A percentile compares a stretch with the other conserved stretches of the same genome.
Conservation (phyloP, 2,329 filamentous ascomycete species). For the Drechslerella stenobrocha region DNA sequence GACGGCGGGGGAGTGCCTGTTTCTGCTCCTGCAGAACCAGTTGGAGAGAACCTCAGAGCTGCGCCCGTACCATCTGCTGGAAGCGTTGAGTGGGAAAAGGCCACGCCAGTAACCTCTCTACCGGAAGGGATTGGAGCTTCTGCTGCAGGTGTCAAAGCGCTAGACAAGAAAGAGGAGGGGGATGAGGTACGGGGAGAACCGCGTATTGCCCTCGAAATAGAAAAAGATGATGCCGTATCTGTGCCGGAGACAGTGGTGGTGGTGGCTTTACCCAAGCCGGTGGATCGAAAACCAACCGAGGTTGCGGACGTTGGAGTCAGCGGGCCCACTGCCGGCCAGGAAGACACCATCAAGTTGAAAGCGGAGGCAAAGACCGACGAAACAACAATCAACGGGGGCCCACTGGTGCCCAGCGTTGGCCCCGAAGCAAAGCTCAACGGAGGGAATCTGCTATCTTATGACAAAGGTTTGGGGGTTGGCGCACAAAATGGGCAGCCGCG, state of each 20-base stretch:
- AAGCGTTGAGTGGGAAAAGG: conserved; percentile 2
- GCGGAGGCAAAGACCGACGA: neutral
- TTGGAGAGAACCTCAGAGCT: neutral
- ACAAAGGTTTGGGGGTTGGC: neutral
- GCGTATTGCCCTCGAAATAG: neutral
- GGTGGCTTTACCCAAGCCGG: too few relatives aligned
- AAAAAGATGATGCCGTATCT: conserved; percentile 8
- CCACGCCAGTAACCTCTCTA: neutral
- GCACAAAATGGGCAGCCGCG: neutral
- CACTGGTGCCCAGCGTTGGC: neutral
- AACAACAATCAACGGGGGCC: neutral
- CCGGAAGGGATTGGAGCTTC: too few relatives aligned
- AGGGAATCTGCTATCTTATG: conserved; percentile 19
- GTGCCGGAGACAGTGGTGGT: conserved; percentile 16
- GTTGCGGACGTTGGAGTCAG: too few relatives aligned
- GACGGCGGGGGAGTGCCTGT: conserved; percentile 10
- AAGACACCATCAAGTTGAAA: neutral
- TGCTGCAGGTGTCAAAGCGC: too few relatives aligned
- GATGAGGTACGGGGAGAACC: neutral
- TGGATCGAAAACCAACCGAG: too few relatives aligned
- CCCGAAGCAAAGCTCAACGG: conserved; percentile 19
- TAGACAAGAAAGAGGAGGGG: too few relatives aligned
- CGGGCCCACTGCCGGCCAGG: neutral
- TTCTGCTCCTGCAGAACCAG: neutral
- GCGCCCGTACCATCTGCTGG: neutral